A percentile compares a stretch with the other conserved stretches of the same genome.
These are phyloP conservation scores for Asterella californica DNA, from an alignment of 225 moss, liverwort and hornwort genomes.

Conservation along the genomic window DNA sequence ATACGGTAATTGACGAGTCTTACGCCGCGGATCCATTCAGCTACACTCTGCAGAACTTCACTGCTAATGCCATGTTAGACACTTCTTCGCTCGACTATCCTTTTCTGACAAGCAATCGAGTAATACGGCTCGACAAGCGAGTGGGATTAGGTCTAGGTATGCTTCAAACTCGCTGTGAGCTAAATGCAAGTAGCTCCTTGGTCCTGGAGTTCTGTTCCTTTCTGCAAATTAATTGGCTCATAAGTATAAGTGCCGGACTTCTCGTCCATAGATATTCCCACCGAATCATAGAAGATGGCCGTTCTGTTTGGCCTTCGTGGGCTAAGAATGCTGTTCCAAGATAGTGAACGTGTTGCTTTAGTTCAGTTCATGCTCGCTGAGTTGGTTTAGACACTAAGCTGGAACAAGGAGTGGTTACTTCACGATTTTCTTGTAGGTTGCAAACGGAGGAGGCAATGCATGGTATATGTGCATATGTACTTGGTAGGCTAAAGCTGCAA, in stretches of 20 bases:
- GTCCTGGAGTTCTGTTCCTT: neutral
- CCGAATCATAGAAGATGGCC: too few relatives aligned
- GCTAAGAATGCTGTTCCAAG: too few relatives aligned
- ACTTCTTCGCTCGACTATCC: neutral
- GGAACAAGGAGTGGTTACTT: too few relatives aligned
- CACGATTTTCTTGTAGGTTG: too few relatives aligned
- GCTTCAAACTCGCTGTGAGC: neutral
- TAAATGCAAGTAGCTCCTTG: neutral
- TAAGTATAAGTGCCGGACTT: neutral
- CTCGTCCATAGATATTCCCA: neutral
- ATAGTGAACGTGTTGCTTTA: too few relatives aligned
- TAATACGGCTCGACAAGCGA: constrained; percentile 31
- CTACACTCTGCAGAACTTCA: constrained; percentile 26
- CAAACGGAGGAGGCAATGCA: too few relatives aligned
- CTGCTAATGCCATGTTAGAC: constrained; percentile 20
- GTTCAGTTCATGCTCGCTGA: too few relatives aligned
- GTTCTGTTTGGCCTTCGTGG: too few relatives aligned
- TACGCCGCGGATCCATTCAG: constrained; percentile 23
- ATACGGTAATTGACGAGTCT: constrained; percentile 34
- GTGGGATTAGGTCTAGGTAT: constrained; percentile 29
- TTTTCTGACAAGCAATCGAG: constrained; percentile 15
- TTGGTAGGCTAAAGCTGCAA: neutral
- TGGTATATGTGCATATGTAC: too few relatives aligned
- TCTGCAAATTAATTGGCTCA: neutral
- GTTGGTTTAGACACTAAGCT: too few relatives aligned